A percentile compares a stretch with the other conserved stretches of the same genome.
Evolutionary conservation across 495 filamentous ascomycete species (phyloP).

Genomic region (Podospora pseudoanserina): DNA sequence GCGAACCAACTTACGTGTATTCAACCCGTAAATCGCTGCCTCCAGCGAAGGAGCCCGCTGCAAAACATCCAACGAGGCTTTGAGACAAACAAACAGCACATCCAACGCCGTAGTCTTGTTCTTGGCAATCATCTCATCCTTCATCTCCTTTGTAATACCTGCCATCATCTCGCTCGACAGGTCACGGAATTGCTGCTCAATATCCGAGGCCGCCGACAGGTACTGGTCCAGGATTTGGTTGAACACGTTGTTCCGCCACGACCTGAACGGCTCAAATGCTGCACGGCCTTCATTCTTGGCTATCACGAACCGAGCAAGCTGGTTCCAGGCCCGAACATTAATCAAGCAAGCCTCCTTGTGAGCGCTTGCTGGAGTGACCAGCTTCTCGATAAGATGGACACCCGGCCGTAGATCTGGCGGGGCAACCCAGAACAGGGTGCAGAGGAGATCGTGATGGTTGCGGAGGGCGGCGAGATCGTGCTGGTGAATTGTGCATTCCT

Average conservation of each 20-base stretch:
- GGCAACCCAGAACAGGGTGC: slow-evolving; percentile 81
- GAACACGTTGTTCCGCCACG: slow-evolving; percentile 64
- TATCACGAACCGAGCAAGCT: slow-evolving; percentile 72
- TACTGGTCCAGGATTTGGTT: slow-evolving; percentile 49
- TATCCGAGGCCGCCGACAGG: slow-evolving; percentile 45
- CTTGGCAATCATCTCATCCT: slow-evolving; percentile 40
- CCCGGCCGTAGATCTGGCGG: slow-evolving; percentile 67
- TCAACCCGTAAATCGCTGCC: slow-evolving; percentile 36
- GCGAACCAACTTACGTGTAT: slow-evolving; percentile 31
- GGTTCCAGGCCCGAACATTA: slow-evolving; percentile 75
- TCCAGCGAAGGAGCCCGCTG: slow-evolving; percentile 35
- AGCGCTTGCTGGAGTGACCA: slow-evolving; percentile 74
- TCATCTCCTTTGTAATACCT: slow-evolving; percentile 36
- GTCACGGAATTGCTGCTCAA: slow-evolving; percentile 44
- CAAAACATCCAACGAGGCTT: slow-evolving; percentile 41
- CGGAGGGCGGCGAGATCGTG: slow-evolving; percentile 79
- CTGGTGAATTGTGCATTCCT: slow-evolving; percentile 68
- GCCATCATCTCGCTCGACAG: slow-evolving; percentile 37
- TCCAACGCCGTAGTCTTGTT: slow-evolving; percentile 48
- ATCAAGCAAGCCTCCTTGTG: slow-evolving; percentile 84
- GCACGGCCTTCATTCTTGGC: slow-evolving; percentile 52
- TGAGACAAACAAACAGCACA: slow-evolving; percentile 39
- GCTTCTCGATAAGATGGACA: slow-evolving; percentile 65
- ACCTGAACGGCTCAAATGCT: slow-evolving; percentile 55
- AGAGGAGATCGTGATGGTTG: slow-evolving; percentile 92